Evolutionary conservation across 768 basidiomycete species (phyloP).

Genomic region (Psilocybe cubensis): DNA sequence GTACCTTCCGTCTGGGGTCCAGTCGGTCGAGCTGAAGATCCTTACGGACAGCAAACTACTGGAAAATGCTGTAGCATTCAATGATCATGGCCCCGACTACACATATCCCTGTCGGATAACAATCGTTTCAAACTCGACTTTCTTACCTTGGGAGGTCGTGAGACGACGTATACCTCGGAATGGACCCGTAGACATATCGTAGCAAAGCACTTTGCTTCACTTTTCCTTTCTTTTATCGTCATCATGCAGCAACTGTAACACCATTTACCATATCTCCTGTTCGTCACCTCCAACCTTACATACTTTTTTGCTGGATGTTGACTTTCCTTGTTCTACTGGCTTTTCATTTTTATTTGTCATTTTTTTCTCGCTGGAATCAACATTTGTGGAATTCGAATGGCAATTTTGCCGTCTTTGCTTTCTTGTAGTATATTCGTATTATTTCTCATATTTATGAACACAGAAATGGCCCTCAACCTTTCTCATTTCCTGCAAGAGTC

Average conservation of each 20-base stretch:
- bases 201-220: conserved; percentile 16
- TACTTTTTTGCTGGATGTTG: conserved; percentile 15
- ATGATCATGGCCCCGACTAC: conserved; percentile 28
- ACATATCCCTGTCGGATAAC: conserved; percentile 1
- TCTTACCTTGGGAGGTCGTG: conserved; percentile 1
- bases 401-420: conserved; percentile 12
- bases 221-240: conserved; percentile 13
- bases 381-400: conserved; percentile 14
- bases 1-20: conserved; percentile 98
- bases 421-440: conserved; percentile 22
- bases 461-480: conserved; percentile 11
- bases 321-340: conserved; percentile 12
- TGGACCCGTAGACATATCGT: conserved; percentile 17
- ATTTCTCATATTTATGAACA: conserved; percentile 22
- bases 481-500: background rate
- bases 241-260: conserved; percentile 24
- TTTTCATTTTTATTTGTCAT: conserved; percentile 12
- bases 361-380: conserved; percentile 14
- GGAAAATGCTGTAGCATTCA: conserved; percentile 68
- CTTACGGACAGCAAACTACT: conserved; percentile 75
- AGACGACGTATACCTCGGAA: conserved; percentile 19
- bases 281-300: conserved; percentile 1
- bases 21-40: conserved; percentile 90
- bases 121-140: background rate
- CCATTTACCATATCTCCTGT: conserved; percentile 13